A percentile compares a stretch with the other conserved stretches of the same genome.
These are phyloP conservation scores for Penicillium glabrum DNA, from an alignment of 2,329 filamentous ascomycete species.

Conservation along the genomic window DNA sequence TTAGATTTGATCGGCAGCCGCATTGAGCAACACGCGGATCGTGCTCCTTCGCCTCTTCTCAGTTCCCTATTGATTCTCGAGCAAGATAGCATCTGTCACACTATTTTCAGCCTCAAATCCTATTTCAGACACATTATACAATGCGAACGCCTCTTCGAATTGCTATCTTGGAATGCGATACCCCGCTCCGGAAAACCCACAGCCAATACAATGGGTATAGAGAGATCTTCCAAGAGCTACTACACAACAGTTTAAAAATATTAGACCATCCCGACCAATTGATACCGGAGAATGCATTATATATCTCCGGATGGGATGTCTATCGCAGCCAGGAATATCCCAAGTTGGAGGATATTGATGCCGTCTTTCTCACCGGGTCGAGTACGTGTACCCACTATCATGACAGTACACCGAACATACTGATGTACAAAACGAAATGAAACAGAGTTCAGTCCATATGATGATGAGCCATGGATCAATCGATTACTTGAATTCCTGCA, in stretches of 20 bases:
- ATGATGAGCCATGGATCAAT: constrained; percentile 72
- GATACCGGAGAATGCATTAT: constrained; percentile 46
- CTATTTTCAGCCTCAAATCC: background rate
- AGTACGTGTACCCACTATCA: constrained; percentile 43
- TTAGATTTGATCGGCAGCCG: background rate
- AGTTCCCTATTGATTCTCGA: background rate
- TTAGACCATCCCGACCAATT: constrained; percentile 37
- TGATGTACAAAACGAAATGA: background rate
- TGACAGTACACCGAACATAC: background rate
- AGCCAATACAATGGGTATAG: constrained; percentile 71
- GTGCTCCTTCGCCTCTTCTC: background rate
- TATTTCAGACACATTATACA: background rate
- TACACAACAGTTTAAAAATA: constrained; percentile 54
- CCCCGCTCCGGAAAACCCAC: constrained; percentile 64
- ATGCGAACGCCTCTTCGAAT: constrained; percentile 63
- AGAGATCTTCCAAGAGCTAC: constrained; percentile 65
- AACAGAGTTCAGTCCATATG: constrained; percentile 71
- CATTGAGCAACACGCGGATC: background rate
- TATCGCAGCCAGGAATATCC: constrained; percentile 71
- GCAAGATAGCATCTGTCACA: background rate
- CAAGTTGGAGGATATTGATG: constrained; percentile 71
- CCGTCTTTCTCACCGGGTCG: constrained; percentile 75
- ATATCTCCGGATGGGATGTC: constrained; percentile 69
- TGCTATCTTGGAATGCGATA: constrained; percentile 86
- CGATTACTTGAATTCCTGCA: constrained; percentile 69